Evolutionary conservation across 1,284 basidiomycete genomes (phyloP).

Genomic region (Ustilago curta): DNA sequence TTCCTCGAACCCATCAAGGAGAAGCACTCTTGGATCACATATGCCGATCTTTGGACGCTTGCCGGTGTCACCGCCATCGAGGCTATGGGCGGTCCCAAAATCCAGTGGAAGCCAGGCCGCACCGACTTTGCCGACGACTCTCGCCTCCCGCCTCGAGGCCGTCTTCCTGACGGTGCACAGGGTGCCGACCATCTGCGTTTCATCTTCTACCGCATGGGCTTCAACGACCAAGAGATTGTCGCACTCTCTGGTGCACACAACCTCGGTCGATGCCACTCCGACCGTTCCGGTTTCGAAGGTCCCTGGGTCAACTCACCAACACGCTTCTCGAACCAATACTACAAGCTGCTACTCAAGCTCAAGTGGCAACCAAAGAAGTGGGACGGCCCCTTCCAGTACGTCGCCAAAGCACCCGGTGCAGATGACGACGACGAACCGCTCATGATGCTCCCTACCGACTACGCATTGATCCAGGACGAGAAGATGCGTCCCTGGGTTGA

Average conservation of each 20-base stretch:
- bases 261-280: slow-evolving; percentile 70
- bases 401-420: slow-evolving; percentile 63
- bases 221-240: slow-evolving; percentile 74
- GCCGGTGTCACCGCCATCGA: slow-evolving; percentile 73
- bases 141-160: slow-evolving; percentile 68
- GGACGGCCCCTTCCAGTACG: slow-evolving; percentile 71
- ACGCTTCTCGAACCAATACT: slow-evolving; percentile 66
- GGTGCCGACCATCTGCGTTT: slow-evolving; percentile 72
- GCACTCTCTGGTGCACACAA: slow-evolving; percentile 74
- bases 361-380: slow-evolving; percentile 72
- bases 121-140: slow-evolving; percentile 71
- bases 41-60: slow-evolving; percentile 71
- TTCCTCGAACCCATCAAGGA: slow-evolving; percentile 72
- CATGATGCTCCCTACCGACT: slow-evolving; percentile 74
- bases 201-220: slow-evolving; percentile 73
- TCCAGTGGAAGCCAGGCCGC: slow-evolving; percentile 71
- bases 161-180: slow-evolving; percentile 72
- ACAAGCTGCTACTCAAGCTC: slow-evolving; percentile 70
- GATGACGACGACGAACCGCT: slow-evolving; percentile 70
- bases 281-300: slow-evolving; percentile 67
- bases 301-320: slow-evolving; percentile 68
- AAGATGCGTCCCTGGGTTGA: slow-evolving; percentile 67
- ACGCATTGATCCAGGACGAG: slow-evolving; percentile 63
- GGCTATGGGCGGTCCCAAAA: slow-evolving; percentile 72
- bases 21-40: slow-evolving; percentile 73